Evolutionary conservation across 1,139 yeast species (phyloP), one percentile per base, ranked within the genome.

Genomic region (Neolecta irregularis): DNA sequence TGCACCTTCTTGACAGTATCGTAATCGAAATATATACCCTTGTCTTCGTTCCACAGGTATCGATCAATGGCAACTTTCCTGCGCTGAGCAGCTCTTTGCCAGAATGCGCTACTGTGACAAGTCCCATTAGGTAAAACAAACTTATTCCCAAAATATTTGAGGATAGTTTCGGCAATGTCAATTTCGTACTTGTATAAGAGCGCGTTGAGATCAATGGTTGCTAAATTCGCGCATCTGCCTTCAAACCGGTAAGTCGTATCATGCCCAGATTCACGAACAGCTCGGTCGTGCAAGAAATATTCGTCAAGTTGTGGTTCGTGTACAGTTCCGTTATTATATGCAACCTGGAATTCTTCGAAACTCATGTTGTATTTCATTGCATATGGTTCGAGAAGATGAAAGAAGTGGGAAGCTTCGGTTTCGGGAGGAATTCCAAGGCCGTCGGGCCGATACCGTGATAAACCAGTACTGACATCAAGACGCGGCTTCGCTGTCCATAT

Each of bases 381-480:
- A 50, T 67, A 83, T 4, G 91, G 85, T 39, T 58, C 53, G 47
- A 91, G 61, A 17, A 83, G 67, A 6, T 78, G 67, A 47, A 72
- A 69, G 51, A 88, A 88, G 60, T 91, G 98, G 4, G 81, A 72
- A 0, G 91, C 64, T 55, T 88, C 99, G 1, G 96, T 85, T 55
- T 88, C 99, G 6, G 96, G 96, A 4, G 98, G 98, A 31, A 88
- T 70, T 13, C 96, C 95, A 23, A 67, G 47, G 25, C 96, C 96
- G 40, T 69, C 77, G 0, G 98, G 95, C 48, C 80, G 81, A 53
- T 81, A 91, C 45, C 93, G 72, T 1, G 95, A 83, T 35, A 88
- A 61, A 0, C 93, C 93, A 0, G 95, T 72, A n/a, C 50, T 59
- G 11, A 58, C 59, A 50, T 88, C 95, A 22, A 69, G 57, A 41